These are phyloP conservation scores for Nemania bipapillata DNA, from an alignment of 2,329 filamentous ascomycete genomes.

Conservation along the genomic window DNA sequence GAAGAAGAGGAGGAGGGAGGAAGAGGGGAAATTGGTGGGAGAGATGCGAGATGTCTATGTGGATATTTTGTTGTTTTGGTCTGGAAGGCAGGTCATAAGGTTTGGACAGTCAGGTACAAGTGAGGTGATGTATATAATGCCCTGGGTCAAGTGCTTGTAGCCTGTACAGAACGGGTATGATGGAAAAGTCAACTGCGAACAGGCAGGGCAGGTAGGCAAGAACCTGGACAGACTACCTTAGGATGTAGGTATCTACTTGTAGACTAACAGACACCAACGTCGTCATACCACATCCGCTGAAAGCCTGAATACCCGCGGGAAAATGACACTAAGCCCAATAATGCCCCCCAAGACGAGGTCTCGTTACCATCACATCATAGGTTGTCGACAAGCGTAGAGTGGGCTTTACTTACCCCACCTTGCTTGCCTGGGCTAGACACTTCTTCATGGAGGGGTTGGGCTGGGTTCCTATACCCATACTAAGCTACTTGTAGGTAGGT, in stretches of 20 bases:
- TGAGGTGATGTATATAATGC: constrained; percentile 3
- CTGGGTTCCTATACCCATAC: not conserved
- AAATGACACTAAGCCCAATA: constrained; percentile 12
- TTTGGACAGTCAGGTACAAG: constrained; percentile 17
- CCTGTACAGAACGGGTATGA: constrained; percentile 4
- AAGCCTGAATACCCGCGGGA: constrained; percentile 17
- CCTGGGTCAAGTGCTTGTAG: constrained; percentile 35
- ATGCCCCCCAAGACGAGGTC: constrained; percentile 2
- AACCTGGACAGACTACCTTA: not conserved
- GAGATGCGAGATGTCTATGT: constrained; percentile 24
- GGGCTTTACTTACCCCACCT: not conserved
- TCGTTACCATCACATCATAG: not conserved
- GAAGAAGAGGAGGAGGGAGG: not conserved
- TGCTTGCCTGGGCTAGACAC: not conserved
- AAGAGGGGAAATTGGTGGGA: not conserved
- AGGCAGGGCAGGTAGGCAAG: constrained; percentile 14
- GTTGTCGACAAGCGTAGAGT: not conserved
- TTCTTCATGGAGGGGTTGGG: constrained; percentile 21
- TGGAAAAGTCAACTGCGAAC: constrained; percentile 21
- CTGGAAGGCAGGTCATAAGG: constrained; percentile 35
- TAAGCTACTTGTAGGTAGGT: not conserved
- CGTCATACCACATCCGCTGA: constrained; percentile 48
- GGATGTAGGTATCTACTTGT: too few species aligned
- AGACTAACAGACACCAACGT: constrained; percentile 42
- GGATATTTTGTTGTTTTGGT: constrained; percentile 30